These are phyloP conservation scores for Glarea lozoyensis DNA, from an alignment of 495 filamentous ascomycete species.

Conservation along the genomic window DNA sequence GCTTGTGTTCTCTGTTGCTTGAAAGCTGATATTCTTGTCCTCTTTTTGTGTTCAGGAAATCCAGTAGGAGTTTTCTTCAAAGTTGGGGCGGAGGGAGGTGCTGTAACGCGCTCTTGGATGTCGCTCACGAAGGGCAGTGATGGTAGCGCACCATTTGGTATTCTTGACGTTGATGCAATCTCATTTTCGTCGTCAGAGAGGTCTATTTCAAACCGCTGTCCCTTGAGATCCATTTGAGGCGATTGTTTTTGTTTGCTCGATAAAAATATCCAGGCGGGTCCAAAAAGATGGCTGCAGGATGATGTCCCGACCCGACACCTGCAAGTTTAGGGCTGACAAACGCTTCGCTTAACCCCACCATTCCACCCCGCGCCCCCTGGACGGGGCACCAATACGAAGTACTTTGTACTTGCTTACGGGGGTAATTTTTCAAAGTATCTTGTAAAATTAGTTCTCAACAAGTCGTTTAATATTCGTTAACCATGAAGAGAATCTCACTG, in stretches of 20 bases:
- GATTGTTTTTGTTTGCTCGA: slow-evolving; percentile 7
- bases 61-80: slow-evolving; percentile 53
- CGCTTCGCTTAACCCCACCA: too few species aligned
- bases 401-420: too few species aligned
- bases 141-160: slow-evolving; percentile 10
- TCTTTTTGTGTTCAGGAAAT: slow-evolving; percentile 80
- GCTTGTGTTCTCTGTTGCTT: slow-evolving; percentile 43
- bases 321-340: too few species aligned
- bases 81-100: slow-evolving; percentile 55
- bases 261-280: background rate
- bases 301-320: too few species aligned
- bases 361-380: too few species aligned
- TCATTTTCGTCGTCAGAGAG: slow-evolving; percentile 22
- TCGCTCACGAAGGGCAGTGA: slow-evolving; percentile 53
- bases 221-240: slow-evolving; percentile 55
- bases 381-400: too few species aligned
- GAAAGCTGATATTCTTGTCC: slow-evolving; percentile 63
- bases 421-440: too few species aligned
- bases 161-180: background rate
- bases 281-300: slow-evolving; percentile 29
- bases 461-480: too few species aligned
- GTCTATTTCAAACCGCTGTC: slow-evolving; percentile 42
- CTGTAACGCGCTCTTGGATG: slow-evolving; percentile 62
- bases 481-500: too few species aligned
- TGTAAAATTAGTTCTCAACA: too few species aligned